Percentiles rank a stretch among this genome's conserved stretches.
These are phyloP conservation scores for Coemansia sp. DNA, from an alignment of 192 early-diverging fungal species.

Conservation along the genomic window DNA sequence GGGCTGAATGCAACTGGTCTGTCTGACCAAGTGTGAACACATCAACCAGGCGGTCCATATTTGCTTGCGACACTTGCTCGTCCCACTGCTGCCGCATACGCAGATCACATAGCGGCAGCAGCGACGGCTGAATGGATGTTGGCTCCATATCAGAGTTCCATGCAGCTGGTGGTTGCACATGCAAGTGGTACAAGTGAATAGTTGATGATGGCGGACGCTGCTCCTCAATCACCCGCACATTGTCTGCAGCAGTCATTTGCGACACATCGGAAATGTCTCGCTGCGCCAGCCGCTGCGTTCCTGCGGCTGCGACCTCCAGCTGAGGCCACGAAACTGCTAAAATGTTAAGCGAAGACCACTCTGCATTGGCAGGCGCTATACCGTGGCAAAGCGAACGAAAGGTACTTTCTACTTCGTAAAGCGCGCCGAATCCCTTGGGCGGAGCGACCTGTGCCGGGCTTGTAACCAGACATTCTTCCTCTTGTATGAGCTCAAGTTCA, in stretches of 20 bases:
- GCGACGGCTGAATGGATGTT: constrained; percentile 38
- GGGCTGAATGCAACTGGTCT: not conserved
- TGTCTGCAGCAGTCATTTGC: constrained; percentile 36
- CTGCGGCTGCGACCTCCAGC: constrained; percentile 25
- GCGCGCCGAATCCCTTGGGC: constrained; percentile 30
- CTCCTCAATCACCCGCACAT: constrained; percentile 26
- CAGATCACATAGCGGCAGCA: constrained; percentile 48
- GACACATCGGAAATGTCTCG: constrained; percentile 42
- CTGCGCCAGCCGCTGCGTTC: constrained; percentile 39
- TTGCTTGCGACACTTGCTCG: constrained; percentile 32
- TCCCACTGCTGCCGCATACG: constrained; percentile 52
- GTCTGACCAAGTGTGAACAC: constrained; percentile 8
- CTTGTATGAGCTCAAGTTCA: constrained; percentile 15
- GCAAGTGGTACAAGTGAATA: constrained; percentile 46
- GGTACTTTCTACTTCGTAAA: constrained; percentile 32
- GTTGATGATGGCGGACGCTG: constrained; percentile 40
- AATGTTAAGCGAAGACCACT: constrained; percentile 53
- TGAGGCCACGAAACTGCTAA: constrained; percentile 52
- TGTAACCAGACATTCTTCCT: constrained; percentile 30
- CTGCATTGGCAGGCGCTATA: constrained; percentile 38
- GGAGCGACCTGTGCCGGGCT: constrained; percentile 27
- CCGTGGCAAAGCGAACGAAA: constrained; percentile 49
- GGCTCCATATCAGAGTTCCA: constrained; percentile 30
- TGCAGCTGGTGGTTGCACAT: constrained; percentile 36
- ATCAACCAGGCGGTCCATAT: constrained; percentile 37